These are phyloP conservation scores for Phytophthora pseudosyringae DNA, from an alignment of 352 stramenopile genomes.

Conservation along the genomic window DNA sequence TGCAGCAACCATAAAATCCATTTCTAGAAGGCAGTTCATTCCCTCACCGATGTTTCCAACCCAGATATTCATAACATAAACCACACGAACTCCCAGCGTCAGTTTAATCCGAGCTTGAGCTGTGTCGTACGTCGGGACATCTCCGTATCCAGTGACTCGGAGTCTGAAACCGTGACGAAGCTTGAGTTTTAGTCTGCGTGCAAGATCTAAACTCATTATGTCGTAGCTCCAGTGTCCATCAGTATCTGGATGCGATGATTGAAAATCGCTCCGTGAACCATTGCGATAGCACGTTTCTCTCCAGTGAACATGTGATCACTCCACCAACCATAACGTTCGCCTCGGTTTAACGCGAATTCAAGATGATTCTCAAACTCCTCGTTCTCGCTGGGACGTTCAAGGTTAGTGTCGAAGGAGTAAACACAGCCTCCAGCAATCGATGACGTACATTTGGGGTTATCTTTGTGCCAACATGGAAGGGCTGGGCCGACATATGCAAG, in stretches of 20 bases:
- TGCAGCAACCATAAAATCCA: background rate
- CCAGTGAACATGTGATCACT: slow-evolving; percentile 2
- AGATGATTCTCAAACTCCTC: background rate
- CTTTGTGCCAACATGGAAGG: background rate
- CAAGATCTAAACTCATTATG: background rate
- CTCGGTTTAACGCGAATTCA: background rate
- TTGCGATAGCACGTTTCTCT: background rate
- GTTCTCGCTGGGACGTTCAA: background rate
- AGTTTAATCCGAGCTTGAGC: background rate
- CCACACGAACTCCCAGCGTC: background rate
- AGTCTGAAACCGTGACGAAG: background rate
- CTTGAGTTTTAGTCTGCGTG: background rate
- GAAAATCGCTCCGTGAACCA: slow-evolving; percentile 24
- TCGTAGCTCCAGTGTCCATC: slow-evolving; percentile 25
- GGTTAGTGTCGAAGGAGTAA: background rate
- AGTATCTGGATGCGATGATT: slow-evolving; percentile 10
- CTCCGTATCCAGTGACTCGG: background rate
- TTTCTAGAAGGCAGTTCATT: background rate
- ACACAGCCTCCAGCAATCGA: slow-evolving; percentile 9
- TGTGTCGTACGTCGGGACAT: background rate
- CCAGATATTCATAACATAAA: slow-evolving; percentile 1
- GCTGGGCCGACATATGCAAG: slow-evolving; percentile 16
- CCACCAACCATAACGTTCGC: slow-evolving; percentile 25
- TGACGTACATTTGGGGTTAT: slow-evolving; percentile 12
- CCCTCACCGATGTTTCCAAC: background rate